Evolutionary conservation across 2,329 filamentous ascomycete species (phyloP), one percentile per base, ranked within the genome.

Genomic region (Didymella segeticola): DNA sequence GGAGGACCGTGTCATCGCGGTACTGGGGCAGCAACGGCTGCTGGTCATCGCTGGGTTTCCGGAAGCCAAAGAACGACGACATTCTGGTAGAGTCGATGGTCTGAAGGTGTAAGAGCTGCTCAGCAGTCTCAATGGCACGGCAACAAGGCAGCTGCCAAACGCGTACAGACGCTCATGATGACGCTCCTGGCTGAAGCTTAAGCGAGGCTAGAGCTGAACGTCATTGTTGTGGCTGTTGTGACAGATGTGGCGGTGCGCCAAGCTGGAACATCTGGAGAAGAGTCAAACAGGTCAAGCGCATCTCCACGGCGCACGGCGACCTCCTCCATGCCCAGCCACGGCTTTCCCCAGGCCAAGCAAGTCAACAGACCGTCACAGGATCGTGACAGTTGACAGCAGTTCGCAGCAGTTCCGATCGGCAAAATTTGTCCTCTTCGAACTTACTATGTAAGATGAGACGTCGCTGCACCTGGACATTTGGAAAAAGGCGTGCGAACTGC

Each of bases 11-110:
- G 67, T 95, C 90, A 74, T 96, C 89, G 66, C 86, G 81, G 80
- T 95, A 95, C 62, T 65, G 88, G 53, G 92, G 90, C 42, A 96
- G 86, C 51, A 96, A 82, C 58, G 92, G 92, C 68, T 62, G 70
- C 46, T 86, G 88, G 69, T 93, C 90, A 53, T 81, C 82, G 47
- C 79, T 81, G 64, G 79, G 77, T 56, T 80, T 81, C 68, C 80
- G 77, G 58, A 80, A 78, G 38, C 86, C 85, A 64, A 89, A 88
- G 75, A 87, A 91, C 30, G 86, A 88, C 61, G 84, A 81, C 79
- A 89, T 81, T 48, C 59, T 68, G 53, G 22, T 31, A 38, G 36
- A 30, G 17, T 23, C 30, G 45, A 20, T 26, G 30, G 29, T 53
- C 20, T 37, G 31, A 23, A 27, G 20, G 36, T 29, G 34, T 23